These are phyloP conservation scores for Acanthamoeba triangularis DNA, from an alignment of 208 protist genomes.

Conservation along the genomic window DNA sequence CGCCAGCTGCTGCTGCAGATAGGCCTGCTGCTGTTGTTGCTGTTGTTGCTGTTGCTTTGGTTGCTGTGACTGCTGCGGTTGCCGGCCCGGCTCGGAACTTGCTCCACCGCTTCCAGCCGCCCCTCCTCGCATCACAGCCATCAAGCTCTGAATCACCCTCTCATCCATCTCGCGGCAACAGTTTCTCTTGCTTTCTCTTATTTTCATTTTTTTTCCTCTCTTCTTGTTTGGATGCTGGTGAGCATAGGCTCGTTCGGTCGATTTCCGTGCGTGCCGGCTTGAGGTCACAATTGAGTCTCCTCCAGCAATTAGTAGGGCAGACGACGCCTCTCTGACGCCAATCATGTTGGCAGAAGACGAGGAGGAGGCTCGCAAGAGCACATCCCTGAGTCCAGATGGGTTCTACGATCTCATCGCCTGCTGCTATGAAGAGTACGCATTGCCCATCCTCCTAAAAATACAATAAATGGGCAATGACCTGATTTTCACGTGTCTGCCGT, in stretches of 20 bases:
- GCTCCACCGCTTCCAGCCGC: background rate
- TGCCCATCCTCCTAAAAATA: background rate
- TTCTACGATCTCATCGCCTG: slow-evolving; percentile 41
- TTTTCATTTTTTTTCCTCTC: background rate
- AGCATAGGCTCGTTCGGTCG: no score
- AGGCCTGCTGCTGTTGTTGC: background rate
- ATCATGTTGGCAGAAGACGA: slow-evolving; percentile 8
- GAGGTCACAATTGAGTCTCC: background rate
- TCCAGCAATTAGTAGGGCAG: background rate
- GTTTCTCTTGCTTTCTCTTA: background rate
- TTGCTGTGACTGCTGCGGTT: background rate
- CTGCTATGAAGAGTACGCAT: background rate
- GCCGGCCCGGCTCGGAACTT: background rate
- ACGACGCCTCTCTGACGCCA: background rate
- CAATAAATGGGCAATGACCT: background rate
- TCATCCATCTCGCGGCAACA: background rate
- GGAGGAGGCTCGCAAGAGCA: background rate
- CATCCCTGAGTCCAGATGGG: background rate
- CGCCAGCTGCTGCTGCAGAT: background rate
- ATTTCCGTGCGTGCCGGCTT: background rate
- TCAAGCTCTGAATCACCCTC: background rate
- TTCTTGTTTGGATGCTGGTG: background rate
- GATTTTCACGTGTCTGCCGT: background rate
- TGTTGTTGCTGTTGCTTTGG: background rate
- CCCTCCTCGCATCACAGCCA: background rate